Percentiles rank a stretch among this genome's conserved stretches.
Conservation (phyloP, 1,139 yeast species). For the Candida mesenterica region DNA sequence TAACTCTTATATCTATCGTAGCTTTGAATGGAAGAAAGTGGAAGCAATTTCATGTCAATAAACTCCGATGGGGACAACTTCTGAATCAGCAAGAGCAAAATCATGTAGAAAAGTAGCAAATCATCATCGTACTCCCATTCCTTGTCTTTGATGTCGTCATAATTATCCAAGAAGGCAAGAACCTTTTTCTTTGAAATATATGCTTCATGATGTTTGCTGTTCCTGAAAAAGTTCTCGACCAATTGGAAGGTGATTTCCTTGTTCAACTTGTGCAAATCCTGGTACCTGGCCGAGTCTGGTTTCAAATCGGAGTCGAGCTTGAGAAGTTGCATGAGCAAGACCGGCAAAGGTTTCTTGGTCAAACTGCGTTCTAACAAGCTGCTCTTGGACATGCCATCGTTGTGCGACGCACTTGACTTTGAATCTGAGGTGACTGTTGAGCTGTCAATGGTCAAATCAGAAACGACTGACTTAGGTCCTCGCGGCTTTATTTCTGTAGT, state of each 20-base stretch:
- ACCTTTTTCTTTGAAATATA: slow-evolving; percentile 30
- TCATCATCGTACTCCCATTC: slow-evolving; percentile 55
- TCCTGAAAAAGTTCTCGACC: slow-evolving; percentile 34
- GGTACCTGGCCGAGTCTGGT: slow-evolving; percentile 21
- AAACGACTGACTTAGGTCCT: background rate
- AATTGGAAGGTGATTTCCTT: slow-evolving; percentile 24
- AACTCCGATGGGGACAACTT: slow-evolving; percentile 37
- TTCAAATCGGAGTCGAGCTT: slow-evolving; percentile 25
- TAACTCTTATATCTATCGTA: slow-evolving; percentile 26
- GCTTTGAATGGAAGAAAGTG: slow-evolving; percentile 19
- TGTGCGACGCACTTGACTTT: background rate
- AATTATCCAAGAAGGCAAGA: slow-evolving; percentile 28
- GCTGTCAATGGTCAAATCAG: background rate
- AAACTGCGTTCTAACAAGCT: slow-evolving; percentile 26
- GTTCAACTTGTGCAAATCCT: slow-evolving; percentile 23
- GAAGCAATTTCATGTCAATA: slow-evolving; percentile 26
- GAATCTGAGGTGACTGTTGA: background rate
- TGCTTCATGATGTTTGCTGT: slow-evolving; percentile 29
- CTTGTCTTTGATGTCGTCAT: slow-evolving; percentile 29
- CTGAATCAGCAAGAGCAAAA: slow-evolving; percentile 40
- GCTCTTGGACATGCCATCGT: background rate
- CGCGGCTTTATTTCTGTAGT: background rate
- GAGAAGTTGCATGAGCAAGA: slow-evolving; percentile 17
- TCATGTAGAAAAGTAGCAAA: slow-evolving; percentile 44
- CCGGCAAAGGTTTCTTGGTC: slow-evolving; percentile 31